These are phyloP conservation scores for Phytophthora rubi DNA, from an alignment of 352 stramenopile genomes.

Conservation along the genomic window DNA sequence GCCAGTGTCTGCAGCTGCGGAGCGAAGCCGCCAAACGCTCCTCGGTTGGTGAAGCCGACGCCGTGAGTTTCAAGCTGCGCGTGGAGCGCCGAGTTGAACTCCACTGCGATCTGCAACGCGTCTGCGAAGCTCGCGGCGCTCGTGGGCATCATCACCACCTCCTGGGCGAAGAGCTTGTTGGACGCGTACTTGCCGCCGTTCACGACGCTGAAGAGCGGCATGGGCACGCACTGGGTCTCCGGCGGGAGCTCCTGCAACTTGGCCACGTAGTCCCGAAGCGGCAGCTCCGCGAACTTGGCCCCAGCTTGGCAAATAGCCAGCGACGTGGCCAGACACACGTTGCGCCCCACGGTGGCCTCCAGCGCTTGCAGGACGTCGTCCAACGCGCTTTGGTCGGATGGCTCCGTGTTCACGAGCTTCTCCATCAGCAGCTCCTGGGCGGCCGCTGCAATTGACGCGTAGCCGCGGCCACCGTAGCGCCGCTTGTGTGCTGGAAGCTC, in stretches of 20 bases:
- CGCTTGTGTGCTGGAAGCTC: constrained; percentile 42
- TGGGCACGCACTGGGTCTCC: constrained; percentile 60
- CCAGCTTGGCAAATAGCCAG: constrained; percentile 69
- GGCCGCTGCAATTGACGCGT: constrained; percentile 38
- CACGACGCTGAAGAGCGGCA: constrained; percentile 78
- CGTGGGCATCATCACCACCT: constrained; percentile 62
- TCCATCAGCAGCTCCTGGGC: constrained; percentile 48
- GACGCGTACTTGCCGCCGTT: constrained; percentile 70
- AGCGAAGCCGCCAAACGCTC: constrained; percentile 65
- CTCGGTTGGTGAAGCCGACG: constrained; percentile 65
- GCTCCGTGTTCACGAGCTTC: constrained; percentile 50
- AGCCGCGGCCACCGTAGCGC: constrained; percentile 50
- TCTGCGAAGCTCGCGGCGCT: constrained; percentile 67
- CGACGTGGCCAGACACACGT: constrained; percentile 66
- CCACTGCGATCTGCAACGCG: constrained; percentile 60
- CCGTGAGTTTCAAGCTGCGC: constrained; percentile 57
- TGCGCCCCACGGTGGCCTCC: constrained; percentile 56
- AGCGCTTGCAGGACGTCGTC: constrained; percentile 47
- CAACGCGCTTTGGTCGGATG: constrained; percentile 52
- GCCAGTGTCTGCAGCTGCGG: constrained; percentile 64
- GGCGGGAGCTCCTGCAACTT: constrained; percentile 48
- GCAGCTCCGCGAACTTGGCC: constrained; percentile 60
- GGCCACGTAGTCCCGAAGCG: constrained; percentile 64
- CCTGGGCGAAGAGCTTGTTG: constrained; percentile 74
- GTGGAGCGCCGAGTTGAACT: constrained; percentile 50